phyloP scores from a whole-genome alignment of 148 eudicot species.

The Rhododendron williamsianum region DNA sequence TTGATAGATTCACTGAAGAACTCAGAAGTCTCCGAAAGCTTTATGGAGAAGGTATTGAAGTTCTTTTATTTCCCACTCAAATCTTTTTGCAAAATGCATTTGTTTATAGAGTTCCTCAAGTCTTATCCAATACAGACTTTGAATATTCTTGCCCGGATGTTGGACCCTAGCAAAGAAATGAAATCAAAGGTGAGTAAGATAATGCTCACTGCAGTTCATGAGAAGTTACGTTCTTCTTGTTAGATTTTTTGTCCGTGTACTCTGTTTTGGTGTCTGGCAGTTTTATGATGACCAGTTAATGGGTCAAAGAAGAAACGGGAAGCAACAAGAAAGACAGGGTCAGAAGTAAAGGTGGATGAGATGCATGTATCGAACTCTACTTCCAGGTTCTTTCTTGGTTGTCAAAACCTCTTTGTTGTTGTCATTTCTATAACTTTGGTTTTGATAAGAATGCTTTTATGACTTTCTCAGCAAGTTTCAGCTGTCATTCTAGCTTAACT shows the following conservation, averaged over 20 bases:
- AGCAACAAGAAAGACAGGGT: slow-evolving; percentile 17
- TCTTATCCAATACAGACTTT: slow-evolving; percentile 43
- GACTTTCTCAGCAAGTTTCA: not conserved
- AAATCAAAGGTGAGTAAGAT: slow-evolving; percentile 50
- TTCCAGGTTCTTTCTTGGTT: slow-evolving; percentile 24
- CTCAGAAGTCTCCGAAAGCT: slow-evolving; percentile 24
- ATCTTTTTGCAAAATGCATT: slow-evolving; percentile 7
- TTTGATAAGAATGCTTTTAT: not conserved
- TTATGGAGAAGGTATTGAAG: slow-evolving; percentile 46
- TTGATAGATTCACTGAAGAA: slow-evolving; percentile 51
- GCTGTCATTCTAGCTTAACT: not conserved
- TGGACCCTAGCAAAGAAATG: slow-evolving; percentile 68
- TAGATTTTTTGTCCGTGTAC: slow-evolving; percentile 1
- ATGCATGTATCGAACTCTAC: slow-evolving; percentile 19
- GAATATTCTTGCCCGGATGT: slow-evolving; percentile 63
- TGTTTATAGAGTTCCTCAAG: not conserved
- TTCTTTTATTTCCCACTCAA: not conserved
- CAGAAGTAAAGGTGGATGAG: slow-evolving; percentile 21
- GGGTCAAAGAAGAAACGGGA: slow-evolving; percentile 36
- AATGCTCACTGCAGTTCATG: not conserved
- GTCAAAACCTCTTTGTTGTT: not conserved
- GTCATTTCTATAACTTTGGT: not conserved
- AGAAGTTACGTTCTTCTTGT: not conserved
- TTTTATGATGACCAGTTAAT: slow-evolving; percentile 55
- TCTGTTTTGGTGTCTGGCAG: slow-evolving; percentile 27